A percentile compares a stretch with the other conserved stretches of the same genome.
These are phyloP conservation scores for Drechslerella coelobrocha DNA, from an alignment of 2,329 filamentous ascomycete species.

Conservation along the genomic window DNA sequence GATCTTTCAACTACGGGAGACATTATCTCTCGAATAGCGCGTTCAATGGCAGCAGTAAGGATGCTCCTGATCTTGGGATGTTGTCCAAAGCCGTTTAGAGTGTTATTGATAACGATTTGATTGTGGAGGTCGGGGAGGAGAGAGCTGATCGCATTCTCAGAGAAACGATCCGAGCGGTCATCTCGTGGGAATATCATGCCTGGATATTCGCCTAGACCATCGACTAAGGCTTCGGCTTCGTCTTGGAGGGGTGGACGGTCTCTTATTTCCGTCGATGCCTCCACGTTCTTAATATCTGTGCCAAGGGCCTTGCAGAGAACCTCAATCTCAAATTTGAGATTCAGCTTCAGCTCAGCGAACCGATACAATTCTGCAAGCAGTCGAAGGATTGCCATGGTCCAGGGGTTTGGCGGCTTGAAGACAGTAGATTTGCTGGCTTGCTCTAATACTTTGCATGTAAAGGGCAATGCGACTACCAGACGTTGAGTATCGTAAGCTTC, in stretches of 20 bases:
- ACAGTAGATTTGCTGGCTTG: conserved; percentile 85
- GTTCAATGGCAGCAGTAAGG: conserved; percentile 82
- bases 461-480: conserved; percentile 89
- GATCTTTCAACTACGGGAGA: conserved; percentile 96
- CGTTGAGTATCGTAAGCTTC: conserved; percentile 94
- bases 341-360: conserved; percentile 89
- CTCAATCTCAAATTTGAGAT: conserved; percentile 98
- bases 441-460: conserved; percentile 92
- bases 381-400: conserved; percentile 94
- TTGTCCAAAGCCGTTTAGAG: conserved; percentile 54
- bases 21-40: conserved; percentile 94
- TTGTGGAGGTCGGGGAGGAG: conserved; percentile 45
- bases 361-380: conserved; percentile 93
- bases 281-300: conserved; percentile 89
- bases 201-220: conserved; percentile 61
- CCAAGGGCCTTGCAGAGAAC: conserved; percentile 91
- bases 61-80: conserved; percentile 67
- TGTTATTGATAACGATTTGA: conserved; percentile 52
- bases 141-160: conserved; percentile 47
- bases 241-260: conserved; percentile 65
- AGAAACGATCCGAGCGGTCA: conserved; percentile 45
- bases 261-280: conserved; percentile 84
- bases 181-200: conserved; percentile 63
- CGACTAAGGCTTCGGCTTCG: conserved; percentile 64
- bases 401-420: conserved; percentile 93